Percentiles rank a stretch among this genome's conserved stretches.
These are phyloP conservation scores for Trichoderma sp. DNA, from an alignment of 2,329 filamentous ascomycete species.

Conservation along the genomic window DNA sequence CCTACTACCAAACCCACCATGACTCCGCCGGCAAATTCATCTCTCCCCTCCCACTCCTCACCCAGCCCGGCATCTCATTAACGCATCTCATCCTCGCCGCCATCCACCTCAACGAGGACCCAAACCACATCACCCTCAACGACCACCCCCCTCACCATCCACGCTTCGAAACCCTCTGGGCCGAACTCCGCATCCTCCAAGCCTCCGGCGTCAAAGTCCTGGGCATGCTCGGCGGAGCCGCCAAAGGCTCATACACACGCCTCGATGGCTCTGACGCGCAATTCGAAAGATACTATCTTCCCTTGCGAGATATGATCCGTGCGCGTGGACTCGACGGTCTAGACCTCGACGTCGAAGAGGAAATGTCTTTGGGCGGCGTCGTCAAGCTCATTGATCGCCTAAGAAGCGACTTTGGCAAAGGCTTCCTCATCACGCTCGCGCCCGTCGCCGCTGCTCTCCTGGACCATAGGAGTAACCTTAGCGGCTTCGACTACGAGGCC, in stretches of 20 bases:
- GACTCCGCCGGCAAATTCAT: conserved; percentile 43
- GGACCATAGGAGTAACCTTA: conserved; percentile 57
- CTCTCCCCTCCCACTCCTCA: conserved; percentile 53
- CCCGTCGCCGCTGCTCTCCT: conserved; percentile 75
- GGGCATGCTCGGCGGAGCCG: conserved; percentile 85
- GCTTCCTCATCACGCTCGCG: conserved; percentile 76
- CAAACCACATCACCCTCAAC: conserved; percentile 72
- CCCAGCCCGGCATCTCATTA: conserved; percentile 45
- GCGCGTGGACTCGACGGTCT: conserved; percentile 63
- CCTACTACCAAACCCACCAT: conserved; percentile 57
- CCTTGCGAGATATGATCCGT: conserved; percentile 63
- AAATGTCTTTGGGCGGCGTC: conserved; percentile 64
- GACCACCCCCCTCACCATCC: conserved; percentile 68
- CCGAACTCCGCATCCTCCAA: conserved; percentile 70
- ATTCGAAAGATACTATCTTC: conserved; percentile 73
- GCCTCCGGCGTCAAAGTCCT: conserved; percentile 73
- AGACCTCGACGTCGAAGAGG: conserved; percentile 79
- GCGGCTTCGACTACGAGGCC: conserved; percentile 75
- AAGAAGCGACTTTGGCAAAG: conserved; percentile 63
- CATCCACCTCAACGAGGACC: conserved; percentile 72
- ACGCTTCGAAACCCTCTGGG: conserved; percentile 72
- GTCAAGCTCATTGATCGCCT: conserved; percentile 66
- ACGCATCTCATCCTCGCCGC: conserved; percentile 87
- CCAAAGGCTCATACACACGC: conserved; percentile 64
- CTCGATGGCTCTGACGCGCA: conserved; percentile 54